Evolutionary conservation across 768 basidiomycete genomes (phyloP).

Genomic region (Lepiota venenata): DNA sequence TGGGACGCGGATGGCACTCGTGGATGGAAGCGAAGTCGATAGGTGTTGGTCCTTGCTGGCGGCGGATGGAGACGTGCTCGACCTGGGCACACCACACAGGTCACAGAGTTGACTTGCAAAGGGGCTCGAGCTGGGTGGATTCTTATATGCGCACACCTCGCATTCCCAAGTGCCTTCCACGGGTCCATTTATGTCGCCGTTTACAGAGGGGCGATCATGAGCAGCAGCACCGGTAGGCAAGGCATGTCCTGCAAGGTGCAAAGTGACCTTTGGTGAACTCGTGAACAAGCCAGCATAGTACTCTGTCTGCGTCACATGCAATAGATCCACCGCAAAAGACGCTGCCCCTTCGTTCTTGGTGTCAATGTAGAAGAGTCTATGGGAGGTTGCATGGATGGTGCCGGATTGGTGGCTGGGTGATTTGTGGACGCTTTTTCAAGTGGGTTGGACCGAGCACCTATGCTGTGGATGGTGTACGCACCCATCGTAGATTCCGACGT

Average conservation of each 20-base stretch:
- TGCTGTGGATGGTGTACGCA: slow-evolving; percentile 33
- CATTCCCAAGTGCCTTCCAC: slow-evolving; percentile 62
- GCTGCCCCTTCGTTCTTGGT: slow-evolving; percentile 38
- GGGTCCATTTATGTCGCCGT: slow-evolving; percentile 13
- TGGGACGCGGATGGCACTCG: background rate
- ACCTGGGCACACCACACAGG: slow-evolving; percentile 79
- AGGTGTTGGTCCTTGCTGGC: slow-evolving; percentile 21
- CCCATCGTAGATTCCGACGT: slow-evolving; percentile 92
- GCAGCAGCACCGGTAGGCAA: background rate
- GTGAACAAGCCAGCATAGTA: slow-evolving; percentile 89
- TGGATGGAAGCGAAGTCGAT: slow-evolving; percentile 38
- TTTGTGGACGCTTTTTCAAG: slow-evolving; percentile 70
- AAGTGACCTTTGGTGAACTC: slow-evolving; percentile 85
- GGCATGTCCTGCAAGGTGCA: slow-evolving; percentile 6
- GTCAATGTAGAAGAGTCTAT: slow-evolving; percentile 84
- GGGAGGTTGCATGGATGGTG: slow-evolving; percentile 68
- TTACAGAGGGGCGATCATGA: slow-evolving; percentile 45
- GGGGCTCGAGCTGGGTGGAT: slow-evolving; percentile 70
- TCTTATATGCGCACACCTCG: slow-evolving; percentile 72
- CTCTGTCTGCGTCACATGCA: slow-evolving; percentile 70
- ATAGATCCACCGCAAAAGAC: slow-evolving; percentile 70
- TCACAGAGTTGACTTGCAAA: slow-evolving; percentile 66
- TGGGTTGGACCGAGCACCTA: slow-evolving; percentile 12
- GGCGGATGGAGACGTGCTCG: slow-evolving; percentile 25
- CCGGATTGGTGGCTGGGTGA: slow-evolving; percentile 77